A percentile compares a stretch with the other conserved stretches of the same genome.
Conservation (phyloP, 2,329 filamentous ascomycete genomes). For the Ophiostoma himal-ulmi region DNA sequence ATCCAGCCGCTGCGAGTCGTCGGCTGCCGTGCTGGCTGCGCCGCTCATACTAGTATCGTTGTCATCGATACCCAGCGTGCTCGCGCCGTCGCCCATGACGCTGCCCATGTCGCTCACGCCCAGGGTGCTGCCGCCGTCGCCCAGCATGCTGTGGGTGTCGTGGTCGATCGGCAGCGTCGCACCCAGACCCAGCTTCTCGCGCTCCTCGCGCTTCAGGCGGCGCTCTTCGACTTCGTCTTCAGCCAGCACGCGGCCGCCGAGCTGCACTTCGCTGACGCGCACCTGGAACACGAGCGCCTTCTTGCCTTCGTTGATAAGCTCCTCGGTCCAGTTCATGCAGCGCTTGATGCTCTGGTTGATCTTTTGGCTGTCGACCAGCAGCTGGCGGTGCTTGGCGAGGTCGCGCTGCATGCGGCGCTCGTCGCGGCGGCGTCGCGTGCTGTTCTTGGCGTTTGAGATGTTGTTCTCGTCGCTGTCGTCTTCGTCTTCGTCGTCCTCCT, state of each 20-base stretch:
- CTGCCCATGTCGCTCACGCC: conserved; percentile 7
- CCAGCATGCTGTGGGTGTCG: conserved; percentile 5
- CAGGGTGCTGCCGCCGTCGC: conserved; percentile 5
- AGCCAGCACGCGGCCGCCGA: conserved; percentile 73
- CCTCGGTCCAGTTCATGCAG: conserved; percentile 84
- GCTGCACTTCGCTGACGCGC: conserved; percentile 67
- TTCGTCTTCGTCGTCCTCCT: conserved; percentile 29
- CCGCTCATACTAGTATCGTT: neutral
- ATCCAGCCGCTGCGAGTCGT: conserved; percentile 6
- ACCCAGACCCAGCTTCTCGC: conserved; percentile 4
- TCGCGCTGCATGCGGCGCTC: conserved; percentile 80
- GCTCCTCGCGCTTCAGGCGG: conserved; percentile 9
- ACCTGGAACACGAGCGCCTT: conserved; percentile 78
- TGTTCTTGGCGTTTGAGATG: conserved; percentile 36
- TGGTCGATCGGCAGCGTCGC: conserved; percentile 10
- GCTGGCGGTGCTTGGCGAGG: conserved; percentile 78
- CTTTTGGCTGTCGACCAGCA: conserved; percentile 84
- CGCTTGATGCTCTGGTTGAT: conserved; percentile 91
- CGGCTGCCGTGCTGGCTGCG: neutral
- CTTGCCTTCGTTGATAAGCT: conserved; percentile 79
- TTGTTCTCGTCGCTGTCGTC: neutral
- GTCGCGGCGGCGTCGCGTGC: conserved; percentile 55
- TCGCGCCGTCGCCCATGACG: neutral
- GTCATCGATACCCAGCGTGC: neutral
- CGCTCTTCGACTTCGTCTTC: conserved; percentile 55